Evolutionary conservation across 495 filamentous ascomycete genomes (phyloP).

Genomic region (Acidomyces sp.): DNA sequence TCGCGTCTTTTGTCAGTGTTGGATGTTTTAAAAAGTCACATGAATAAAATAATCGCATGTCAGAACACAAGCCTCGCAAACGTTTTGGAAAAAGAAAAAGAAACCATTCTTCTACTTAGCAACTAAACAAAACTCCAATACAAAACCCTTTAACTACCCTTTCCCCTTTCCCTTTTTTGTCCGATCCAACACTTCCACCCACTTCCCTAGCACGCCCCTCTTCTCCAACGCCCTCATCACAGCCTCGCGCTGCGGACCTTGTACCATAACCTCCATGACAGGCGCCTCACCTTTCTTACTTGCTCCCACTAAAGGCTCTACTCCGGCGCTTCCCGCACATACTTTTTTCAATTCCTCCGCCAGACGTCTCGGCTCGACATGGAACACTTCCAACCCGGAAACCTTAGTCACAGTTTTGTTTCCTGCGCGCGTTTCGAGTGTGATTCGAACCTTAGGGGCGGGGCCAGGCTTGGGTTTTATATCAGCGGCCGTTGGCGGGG

Average conservation of each 20-base stretch:
- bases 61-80: too few species aligned
- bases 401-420: conserved; percentile 58
- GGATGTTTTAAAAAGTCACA: too few species aligned
- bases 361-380: conserved; percentile 45
- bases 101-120: too few species aligned
- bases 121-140: too few species aligned
- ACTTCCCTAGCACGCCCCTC: conserved; percentile 48
- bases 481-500: conserved; percentile 15
- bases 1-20: too few species aligned
- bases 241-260: conserved; percentile 52
- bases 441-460: conserved; percentile 46
- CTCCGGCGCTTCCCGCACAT: conserved; percentile 58
- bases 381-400: conserved; percentile 48
- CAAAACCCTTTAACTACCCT: too few species aligned
- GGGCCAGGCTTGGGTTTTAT: conserved; percentile 49
- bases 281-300: conserved; percentile 42
- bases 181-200: conserved; percentile 56
- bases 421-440: conserved; percentile 51
- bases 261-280: conserved; percentile 57
- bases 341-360: conserved; percentile 60
- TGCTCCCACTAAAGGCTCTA: conserved; percentile 45
- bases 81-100: too few species aligned
- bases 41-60: too few species aligned
- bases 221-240: conserved; percentile 48
- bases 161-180: conserved; percentile 53